Evolutionary conservation across 2,329 filamentous ascomycete genomes (phyloP).

Genomic region (Sarocladium brachiariae): DNA sequence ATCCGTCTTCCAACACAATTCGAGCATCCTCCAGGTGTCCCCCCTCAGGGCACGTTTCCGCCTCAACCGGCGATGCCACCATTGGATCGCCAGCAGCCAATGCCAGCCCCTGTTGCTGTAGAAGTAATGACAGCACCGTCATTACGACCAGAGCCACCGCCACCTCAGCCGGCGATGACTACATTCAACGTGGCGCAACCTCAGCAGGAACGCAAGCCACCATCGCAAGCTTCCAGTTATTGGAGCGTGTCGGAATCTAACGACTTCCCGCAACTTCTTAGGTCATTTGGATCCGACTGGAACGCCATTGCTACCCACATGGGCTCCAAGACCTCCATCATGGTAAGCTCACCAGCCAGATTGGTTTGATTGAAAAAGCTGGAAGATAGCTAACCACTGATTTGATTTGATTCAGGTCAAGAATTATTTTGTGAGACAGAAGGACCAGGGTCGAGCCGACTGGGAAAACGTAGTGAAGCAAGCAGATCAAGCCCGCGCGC

Average conservation of each 20-base stretch:
- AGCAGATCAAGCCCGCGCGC: conserved; percentile 47
- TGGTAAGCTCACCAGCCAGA: conserved; percentile 57
- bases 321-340: conserved; percentile 79
- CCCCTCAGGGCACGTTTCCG: conserved; percentile 26
- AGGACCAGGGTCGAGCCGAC: conserved; percentile 50
- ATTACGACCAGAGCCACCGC: conserved; percentile 46
- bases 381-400: neutral
- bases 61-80: conserved; percentile 19
- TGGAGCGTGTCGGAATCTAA: conserved; percentile 79
- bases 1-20: conserved; percentile 35
- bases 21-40: conserved; percentile 35
- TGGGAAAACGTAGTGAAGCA: conserved; percentile 55
- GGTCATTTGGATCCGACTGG: conserved; percentile 75
- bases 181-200: conserved; percentile 44
- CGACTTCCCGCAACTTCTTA: conserved; percentile 67
- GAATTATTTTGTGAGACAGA: conserved; percentile 60
- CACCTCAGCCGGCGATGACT: conserved; percentile 35
- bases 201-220: conserved; percentile 43
- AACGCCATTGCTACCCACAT: conserved; percentile 67
- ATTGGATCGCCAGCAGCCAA: conserved; percentile 29
- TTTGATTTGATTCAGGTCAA: no score
- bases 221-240: conserved; percentile 66
- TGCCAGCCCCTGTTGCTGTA: conserved; percentile 30
- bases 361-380: conserved; percentile 9
- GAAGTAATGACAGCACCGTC: conserved; percentile 52